phyloP scores from a whole-genome alignment of 2,329 filamentous ascomycete species.

The Penicillium sp. region DNA sequence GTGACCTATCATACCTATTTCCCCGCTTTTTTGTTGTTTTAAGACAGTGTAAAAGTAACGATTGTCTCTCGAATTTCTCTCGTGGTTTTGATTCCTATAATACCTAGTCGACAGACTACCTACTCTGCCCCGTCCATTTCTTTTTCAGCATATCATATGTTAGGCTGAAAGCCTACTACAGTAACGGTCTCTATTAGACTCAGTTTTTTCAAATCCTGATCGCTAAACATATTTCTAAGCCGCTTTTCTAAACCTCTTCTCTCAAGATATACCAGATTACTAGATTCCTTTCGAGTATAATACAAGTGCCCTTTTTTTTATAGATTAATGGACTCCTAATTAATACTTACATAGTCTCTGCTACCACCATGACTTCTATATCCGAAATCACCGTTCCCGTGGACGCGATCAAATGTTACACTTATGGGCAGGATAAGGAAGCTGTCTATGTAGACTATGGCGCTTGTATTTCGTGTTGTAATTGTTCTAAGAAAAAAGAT shows the following conservation, averaged over 20 bases:
- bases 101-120: too few species aligned
- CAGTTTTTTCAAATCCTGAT: conserved; percentile 2
- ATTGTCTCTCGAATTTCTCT: too few species aligned
- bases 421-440: conserved; percentile 2
- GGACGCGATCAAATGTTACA: conserved; percentile 8
- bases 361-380: conserved; percentile 4
- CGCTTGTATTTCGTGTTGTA: neutral
- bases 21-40: too few species aligned
- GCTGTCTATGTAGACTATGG: neutral
- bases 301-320: conserved; percentile 5
- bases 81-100: too few species aligned
- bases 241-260: conserved; percentile 5
- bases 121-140: too few species aligned
- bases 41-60: too few species aligned
- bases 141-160: too few species aligned
- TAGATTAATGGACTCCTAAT: conserved; percentile 1
- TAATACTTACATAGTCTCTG: conserved; percentile 4
- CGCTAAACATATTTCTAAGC: neutral
- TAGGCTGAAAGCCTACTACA: too few species aligned
- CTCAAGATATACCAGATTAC: conserved; percentile 3
- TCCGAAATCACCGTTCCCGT: conserved; percentile 5
- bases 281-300: conserved; percentile 1
- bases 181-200: conserved; percentile 14
- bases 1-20: too few species aligned
- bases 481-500: conserved; percentile 2